These are phyloP conservation scores for Saccharomycopsis fodiens DNA, from an alignment of 805 yeast genomes.

Conservation along the genomic window DNA sequence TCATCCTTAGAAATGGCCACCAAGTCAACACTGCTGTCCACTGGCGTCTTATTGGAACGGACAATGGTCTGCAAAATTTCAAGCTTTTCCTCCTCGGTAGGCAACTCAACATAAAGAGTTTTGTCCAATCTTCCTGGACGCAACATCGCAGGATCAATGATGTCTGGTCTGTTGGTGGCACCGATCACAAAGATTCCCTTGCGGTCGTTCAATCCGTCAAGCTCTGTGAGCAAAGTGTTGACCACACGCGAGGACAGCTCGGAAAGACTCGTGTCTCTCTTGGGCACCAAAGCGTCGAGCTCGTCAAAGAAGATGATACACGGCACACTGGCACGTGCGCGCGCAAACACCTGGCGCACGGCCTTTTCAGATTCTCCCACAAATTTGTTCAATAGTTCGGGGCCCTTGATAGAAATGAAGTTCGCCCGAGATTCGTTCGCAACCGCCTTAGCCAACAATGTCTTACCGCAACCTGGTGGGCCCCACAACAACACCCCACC, in stretches of 20 bases:
- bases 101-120: constrained; percentile 84
- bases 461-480: constrained; percentile 99
- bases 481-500: constrained; percentile 98
- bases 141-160: constrained; percentile 97
- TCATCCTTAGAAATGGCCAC: constrained; percentile 58
- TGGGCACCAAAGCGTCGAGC: constrained; percentile 90
- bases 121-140: constrained; percentile 96
- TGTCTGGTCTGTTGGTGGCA: constrained; percentile 96
- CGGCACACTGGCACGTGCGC: constrained; percentile 90
- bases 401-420: constrained; percentile 93
- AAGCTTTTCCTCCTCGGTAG: constrained; percentile 65
- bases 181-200: constrained; percentile 92
- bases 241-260: constrained; percentile 93
- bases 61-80: constrained; percentile 80
- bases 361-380: constrained; percentile 96
- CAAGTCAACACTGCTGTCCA: constrained; percentile 53
- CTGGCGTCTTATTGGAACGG: constrained; percentile 66
- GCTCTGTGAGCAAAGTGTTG: constrained; percentile 85
- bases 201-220: constrained; percentile 90
- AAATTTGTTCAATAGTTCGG: constrained; percentile 86
- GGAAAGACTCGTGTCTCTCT: constrained; percentile 80
- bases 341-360: constrained; percentile 83
- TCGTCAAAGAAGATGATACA: constrained; percentile 95
- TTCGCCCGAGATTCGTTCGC: constrained; percentile 97
- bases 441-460: constrained; percentile 91